Evolutionary conservation across 176 grass and related monocot genomes (phyloP).

Genomic region (Coix lacrymajobi): DNA sequence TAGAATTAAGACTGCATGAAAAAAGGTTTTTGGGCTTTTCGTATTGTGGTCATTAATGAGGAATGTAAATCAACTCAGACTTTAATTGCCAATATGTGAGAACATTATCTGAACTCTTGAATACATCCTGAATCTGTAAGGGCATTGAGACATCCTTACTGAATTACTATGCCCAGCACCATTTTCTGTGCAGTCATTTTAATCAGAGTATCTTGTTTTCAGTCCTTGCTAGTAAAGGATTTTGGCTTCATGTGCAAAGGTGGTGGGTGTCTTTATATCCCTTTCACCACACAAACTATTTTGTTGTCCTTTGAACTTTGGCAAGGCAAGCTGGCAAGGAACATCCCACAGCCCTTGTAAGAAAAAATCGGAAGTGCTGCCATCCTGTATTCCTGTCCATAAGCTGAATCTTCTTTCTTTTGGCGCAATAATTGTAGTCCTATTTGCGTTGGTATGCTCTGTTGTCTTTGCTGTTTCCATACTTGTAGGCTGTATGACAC

Average conservation of each 20-base stretch:
- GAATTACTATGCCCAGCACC: neutral
- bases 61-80: neutral
- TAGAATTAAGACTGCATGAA: neutral
- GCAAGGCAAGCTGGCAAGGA: neutral
- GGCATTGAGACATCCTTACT: neutral
- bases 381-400: neutral
- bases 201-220: neutral
- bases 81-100: neutral
- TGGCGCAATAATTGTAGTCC: neutral
- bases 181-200: neutral
- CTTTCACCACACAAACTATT: slow-evolving; percentile 2
- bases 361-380: neutral
- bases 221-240: neutral
- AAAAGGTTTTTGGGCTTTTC: neutral
- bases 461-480: neutral
- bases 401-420: neutral
- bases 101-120: neutral
- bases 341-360: neutral
- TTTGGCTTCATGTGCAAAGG: neutral
- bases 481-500: neutral
- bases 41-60: neutral
- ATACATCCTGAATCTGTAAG: neutral
- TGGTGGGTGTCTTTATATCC: neutral
- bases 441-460: neutral
- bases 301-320: neutral